phyloP scores from a whole-genome alignment of 2,329 filamentous ascomycete genomes.

The Metarhizium guizhouense region DNA sequence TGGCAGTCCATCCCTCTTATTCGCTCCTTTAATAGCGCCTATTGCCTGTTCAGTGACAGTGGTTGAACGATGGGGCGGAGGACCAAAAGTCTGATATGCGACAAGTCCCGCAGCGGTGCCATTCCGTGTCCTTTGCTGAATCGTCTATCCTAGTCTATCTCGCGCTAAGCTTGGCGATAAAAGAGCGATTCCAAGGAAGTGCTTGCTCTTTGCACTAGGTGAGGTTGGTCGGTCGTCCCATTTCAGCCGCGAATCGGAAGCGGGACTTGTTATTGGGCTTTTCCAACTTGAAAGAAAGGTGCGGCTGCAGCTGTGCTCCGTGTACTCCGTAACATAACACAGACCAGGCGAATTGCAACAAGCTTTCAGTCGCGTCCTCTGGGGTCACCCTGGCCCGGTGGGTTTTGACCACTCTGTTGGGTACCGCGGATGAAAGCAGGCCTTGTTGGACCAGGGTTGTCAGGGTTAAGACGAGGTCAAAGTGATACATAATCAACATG shows the following conservation, averaged over 20 bases:
- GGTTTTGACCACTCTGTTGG: slow-evolving; percentile 3
- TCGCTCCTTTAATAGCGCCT: background rate
- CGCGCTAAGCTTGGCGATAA: background rate
- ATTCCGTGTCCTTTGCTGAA: slow-evolving; percentile 1
- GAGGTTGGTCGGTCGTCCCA: background rate
- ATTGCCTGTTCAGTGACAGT: background rate
- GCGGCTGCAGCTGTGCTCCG: background rate
- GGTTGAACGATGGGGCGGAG: background rate
- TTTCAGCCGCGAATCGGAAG: background rate
- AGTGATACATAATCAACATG: background rate
- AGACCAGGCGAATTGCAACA: background rate
- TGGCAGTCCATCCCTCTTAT: background rate
- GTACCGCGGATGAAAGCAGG: slow-evolving; percentile 1
- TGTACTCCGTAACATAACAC: too few species aligned
- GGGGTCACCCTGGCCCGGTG: background rate
- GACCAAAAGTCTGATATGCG: background rate
- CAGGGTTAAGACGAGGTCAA: background rate
- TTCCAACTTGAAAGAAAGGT: background rate
- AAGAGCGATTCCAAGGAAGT: background rate
- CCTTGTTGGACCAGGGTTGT: background rate
- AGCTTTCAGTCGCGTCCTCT: background rate
- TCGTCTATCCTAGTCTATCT: background rate
- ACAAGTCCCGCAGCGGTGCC: background rate
- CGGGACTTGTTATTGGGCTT: background rate
- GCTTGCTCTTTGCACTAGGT: background rate